Conservation (phyloP, 2,329 filamentous ascomycete genomes). For the Aspergillus floridensis region DNA sequence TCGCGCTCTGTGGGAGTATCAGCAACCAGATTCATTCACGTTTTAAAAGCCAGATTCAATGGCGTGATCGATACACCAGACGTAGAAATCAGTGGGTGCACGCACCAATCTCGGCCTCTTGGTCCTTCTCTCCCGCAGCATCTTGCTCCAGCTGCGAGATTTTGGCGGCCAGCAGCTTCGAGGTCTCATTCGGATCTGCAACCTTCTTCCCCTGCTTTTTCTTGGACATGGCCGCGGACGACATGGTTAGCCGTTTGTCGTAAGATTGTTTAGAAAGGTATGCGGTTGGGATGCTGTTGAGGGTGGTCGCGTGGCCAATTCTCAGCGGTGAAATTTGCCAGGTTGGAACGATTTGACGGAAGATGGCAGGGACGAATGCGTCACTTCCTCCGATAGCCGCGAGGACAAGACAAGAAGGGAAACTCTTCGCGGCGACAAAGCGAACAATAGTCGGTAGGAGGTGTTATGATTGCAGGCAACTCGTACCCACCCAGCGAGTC, state of each 20-base stretch:
- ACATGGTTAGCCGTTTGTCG: slow-evolving; percentile 31
- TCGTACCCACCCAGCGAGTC: slow-evolving; percentile 15
- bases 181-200: slow-evolving; percentile 81
- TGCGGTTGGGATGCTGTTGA: slow-evolving; percentile 43
- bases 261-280: neutral
- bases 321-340: slow-evolving; percentile 37
- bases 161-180: slow-evolving; percentile 85
- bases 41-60: slow-evolving; percentile 8
- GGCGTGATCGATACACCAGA: slow-evolving; percentile 13
- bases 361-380: slow-evolving; percentile 15
- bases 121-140: slow-evolving; percentile 88
- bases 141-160: slow-evolving; percentile 95
- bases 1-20: slow-evolving; percentile 67
- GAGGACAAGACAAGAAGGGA: slow-evolving; percentile 5
- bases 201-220: slow-evolving; percentile 83
- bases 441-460: neutral
- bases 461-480: slow-evolving; percentile 5
- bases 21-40: slow-evolving; percentile 24
- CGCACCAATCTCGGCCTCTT: slow-evolving; percentile 92
- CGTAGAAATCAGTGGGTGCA: slow-evolving; percentile 23
- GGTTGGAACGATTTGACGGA: slow-evolving; percentile 22
- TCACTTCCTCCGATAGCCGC: slow-evolving; percentile 14
- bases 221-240: slow-evolving; percentile 59
- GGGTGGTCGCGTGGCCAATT: slow-evolving; percentile 44
- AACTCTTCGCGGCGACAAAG: neutral